Evolutionary conservation across 768 basidiomycete genomes (phyloP).

Genomic region (Tulasnella sp.): DNA sequence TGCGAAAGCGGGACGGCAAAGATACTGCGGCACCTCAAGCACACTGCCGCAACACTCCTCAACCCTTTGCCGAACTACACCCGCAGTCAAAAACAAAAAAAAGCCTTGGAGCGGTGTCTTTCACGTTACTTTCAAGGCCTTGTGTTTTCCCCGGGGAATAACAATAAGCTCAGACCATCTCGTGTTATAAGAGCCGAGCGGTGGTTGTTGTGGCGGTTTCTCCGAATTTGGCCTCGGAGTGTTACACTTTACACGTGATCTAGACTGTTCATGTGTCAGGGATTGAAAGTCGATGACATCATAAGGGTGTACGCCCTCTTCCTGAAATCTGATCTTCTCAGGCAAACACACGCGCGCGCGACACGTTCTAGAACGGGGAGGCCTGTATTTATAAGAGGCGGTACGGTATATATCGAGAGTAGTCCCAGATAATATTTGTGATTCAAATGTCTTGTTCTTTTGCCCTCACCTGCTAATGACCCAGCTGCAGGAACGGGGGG

Average conservation of each 20-base stretch:
- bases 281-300: neutral
- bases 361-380: neutral
- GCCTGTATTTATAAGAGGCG: neutral
- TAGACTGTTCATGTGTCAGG: neutral
- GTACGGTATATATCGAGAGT: neutral
- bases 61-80: no score
- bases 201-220: neutral
- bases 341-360: neutral
- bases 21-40: neutral
- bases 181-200: neutral
- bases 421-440: neutral
- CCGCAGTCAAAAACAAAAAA: no score
- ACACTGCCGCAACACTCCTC: no score
- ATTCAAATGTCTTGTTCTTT: neutral
- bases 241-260: neutral
- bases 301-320: neutral
- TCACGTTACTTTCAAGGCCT: no score
- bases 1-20: neutral
- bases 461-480: neutral
- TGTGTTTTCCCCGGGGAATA: no score
- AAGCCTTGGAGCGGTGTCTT: no score
- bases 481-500: neutral
- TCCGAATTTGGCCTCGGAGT: neutral
- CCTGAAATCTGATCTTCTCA: constrained; percentile 5
- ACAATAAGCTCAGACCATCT: no score